A percentile compares a stretch with the other conserved stretches of the same genome.
Evolutionary conservation across 2,329 filamentous ascomycete species (phyloP).

Genomic region (Colletotrichum phormii): DNA sequence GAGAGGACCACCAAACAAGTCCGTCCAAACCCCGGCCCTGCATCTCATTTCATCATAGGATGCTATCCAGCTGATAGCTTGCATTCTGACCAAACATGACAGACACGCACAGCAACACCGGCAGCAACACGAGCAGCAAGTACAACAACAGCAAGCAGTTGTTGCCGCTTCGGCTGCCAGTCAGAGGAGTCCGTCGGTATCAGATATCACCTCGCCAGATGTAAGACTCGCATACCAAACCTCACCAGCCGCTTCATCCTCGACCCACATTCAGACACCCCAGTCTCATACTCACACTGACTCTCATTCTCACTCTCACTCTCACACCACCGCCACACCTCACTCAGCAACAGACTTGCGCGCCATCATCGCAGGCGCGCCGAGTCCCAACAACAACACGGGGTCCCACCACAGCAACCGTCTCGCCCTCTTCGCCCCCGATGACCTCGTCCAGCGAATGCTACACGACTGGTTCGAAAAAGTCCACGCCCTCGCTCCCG

Average conservation of each 20-base stretch:
- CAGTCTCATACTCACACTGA: neutral
- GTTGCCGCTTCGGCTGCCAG: neutral
- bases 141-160: neutral
- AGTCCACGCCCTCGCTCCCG: conserved; percentile 49
- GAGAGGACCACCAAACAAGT: conserved; percentile 44
- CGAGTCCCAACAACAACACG: conserved; percentile 11
- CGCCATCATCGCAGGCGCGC: conserved; percentile 25
- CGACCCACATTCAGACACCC: neutral
- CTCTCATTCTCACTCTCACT: neutral
- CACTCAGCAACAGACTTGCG: conserved; percentile 21
- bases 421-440: conserved; percentile 30
- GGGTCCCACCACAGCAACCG: conserved; percentile 1
- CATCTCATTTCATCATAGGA: neutral
- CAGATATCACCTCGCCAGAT: conserved; percentile 25
- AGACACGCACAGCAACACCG: conserved; percentile 13
- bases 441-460: conserved; percentile 37
- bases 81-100: conserved; percentile 7
- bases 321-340: neutral
- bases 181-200: conserved; percentile 5
- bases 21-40: neutral
- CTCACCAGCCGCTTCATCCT: conserved; percentile 11
- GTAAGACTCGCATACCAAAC: conserved; percentile 17
- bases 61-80: neutral
- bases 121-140: neutral
- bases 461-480: conserved; percentile 50